Evolutionary conservation across 2,329 filamentous ascomycete species (phyloP).

Genomic region (Fusarium gaditjirri): DNA sequence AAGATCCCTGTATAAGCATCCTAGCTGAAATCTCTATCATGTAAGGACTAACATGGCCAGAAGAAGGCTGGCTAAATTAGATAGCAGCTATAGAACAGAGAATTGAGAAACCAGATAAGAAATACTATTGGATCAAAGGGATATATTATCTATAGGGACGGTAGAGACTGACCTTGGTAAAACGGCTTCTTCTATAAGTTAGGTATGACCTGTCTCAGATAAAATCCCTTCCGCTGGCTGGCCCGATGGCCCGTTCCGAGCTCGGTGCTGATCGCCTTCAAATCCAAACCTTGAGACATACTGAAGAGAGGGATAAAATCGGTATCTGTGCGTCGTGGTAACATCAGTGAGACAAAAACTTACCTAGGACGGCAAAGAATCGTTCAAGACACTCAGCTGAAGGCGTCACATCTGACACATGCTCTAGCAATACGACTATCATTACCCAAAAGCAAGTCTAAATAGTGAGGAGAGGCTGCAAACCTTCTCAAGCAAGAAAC

Average conservation of each 20-base stretch:
- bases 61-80: background rate
- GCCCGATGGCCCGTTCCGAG: background rate
- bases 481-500: background rate
- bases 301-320: background rate
- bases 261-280: background rate
- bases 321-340: background rate
- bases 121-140: background rate
- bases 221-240: background rate
- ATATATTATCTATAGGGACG: background rate
- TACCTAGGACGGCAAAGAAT: background rate
- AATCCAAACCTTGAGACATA: background rate
- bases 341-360: background rate
- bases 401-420: background rate
- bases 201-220: background rate
- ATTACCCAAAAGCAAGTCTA: background rate
- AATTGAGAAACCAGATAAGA: background rate
- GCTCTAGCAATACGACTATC: background rate
- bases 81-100: background rate
- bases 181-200: background rate
- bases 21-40: background rate
- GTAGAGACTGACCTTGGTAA: background rate
- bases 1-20: background rate
- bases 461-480: background rate
- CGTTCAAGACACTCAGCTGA: background rate
- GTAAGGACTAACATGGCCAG: background rate